Evolutionary conservation across 1,284 basidiomycete genomes (phyloP), one percentile per base, ranked within the genome.

Genomic region (Puccinia horiana): DNA sequence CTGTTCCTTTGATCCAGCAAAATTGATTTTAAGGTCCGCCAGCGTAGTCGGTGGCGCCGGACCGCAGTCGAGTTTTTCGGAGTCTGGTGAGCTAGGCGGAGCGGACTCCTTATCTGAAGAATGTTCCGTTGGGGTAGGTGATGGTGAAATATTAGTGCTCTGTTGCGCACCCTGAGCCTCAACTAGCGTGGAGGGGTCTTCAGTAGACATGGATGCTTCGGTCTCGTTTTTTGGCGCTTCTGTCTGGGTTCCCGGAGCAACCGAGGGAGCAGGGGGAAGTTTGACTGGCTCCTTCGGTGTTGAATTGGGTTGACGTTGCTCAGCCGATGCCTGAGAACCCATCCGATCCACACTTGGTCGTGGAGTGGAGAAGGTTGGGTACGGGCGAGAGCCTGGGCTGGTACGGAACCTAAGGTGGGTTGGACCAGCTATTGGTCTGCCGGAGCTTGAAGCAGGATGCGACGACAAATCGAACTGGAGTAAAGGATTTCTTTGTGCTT

Each of bases 391-490:
- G 26, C 47, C 42, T 3, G 56, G 42, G 35, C 47, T 73, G 37
- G 73, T 37, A 16, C 42, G 63, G 20, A 29, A 18, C 11, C 35
- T 37, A 23, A 58, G 26, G 42, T 61, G 37, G 54, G 1, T 40
- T 16, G 26, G 52, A 20, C 42, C 42, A 14, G 70, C 65, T 40
- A 69, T 54, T 1, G 67, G n/a, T 29, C 67, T n/a, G 26, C 49
- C 18, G 18, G 67, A 44, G 29, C 18, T 37, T 9, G 52, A 40
- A 37, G n/a, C 20, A 20, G 79, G 9, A 37, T 56, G 70, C 16
- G 72, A 20, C 14, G 79, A 70, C 2, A 81, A 26, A 37, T 81
- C 79, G 44, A 81, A 81, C 12, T 70, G 44, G 44, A 65, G 40
- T 44, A 81, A 74, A n/a, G 79, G 79, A 32, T 81, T 81, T 16